Evolutionary conservation across 768 basidiomycete genomes (phyloP), one percentile per base, ranked within the genome.

Genomic region (Boletus fagicola): DNA sequence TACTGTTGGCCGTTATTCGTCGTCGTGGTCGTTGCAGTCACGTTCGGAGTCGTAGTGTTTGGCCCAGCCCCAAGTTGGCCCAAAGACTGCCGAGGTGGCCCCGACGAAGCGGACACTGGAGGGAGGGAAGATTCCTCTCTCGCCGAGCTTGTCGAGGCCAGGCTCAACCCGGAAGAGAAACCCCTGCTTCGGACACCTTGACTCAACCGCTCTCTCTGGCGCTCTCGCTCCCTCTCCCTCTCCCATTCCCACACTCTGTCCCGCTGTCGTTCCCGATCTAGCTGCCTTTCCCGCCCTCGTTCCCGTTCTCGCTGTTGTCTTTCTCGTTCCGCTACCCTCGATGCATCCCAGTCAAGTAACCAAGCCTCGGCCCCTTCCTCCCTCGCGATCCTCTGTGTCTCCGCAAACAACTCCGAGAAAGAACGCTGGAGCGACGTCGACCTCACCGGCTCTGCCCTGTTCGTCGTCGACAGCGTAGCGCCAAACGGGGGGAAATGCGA

Each of bases 211-310:
- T 64, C 66, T 39, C 63, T 56, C 36, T 58, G 58, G 7, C 60
- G 62, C 18, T 61, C 62, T 15, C 49, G 44, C 22, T 66, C 65
- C 31, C 60, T 50, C 20, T 68, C 67, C 50, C 64, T 49, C 30
- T 68, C 67, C 58, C 64, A 60, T 33, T 63, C 63, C 65, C 62
- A 58, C 22, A 49, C 43, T 20, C 61, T 53, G 38, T 67, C 66
- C 42, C 50, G 49, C 8, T 60, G 48, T 46, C 53, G 60, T 20
- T 61, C 56, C 31, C 65, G 54, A 39, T 57, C 65, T 1, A 42
- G 46, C 30, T 62, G 51, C 44, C 57, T 54, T 10, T 56, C 57
- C 6, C 56, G 55, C 7, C 62, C 54, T n/a, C 47, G 54, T 13
- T 56, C 57, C 20, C 43, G 52, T 7, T 56, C 63, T 2, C 31